Conservation (phyloP, 345 rosid genomes). For the Gossypium herbaceum region DNA sequence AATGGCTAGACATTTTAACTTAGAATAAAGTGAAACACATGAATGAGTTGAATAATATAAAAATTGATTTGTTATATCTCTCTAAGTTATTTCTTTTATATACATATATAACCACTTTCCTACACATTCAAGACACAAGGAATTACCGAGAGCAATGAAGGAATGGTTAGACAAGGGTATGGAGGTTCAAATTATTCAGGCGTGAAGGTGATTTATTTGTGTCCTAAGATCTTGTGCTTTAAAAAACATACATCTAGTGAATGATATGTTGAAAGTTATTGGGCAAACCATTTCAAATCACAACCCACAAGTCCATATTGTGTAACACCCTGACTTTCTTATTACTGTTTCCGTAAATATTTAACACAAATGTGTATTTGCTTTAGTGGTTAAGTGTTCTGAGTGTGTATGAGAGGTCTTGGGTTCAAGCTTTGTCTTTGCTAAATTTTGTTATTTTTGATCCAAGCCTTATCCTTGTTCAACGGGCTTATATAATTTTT, state of each 20-base stretch:
- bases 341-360: no score
- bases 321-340: no score
- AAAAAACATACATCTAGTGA: slow-evolving; percentile 36
- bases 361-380: no score
- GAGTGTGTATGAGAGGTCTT: no score
- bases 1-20: background rate
- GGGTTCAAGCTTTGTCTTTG: no score
- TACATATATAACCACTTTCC: no score
- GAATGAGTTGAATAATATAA: background rate
- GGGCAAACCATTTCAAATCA: slow-evolving; percentile 46
- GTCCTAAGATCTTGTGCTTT: slow-evolving; percentile 35
- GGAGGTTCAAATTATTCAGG: slow-evolving; percentile 45
- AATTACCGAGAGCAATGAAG: slow-evolving; percentile 36
- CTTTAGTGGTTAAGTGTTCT: no score
- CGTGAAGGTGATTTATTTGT: slow-evolving; percentile 56
- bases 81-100: background rate
- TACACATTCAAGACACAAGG: slow-evolving; percentile 19
- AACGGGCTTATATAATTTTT: no score
- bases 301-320: slow-evolving; percentile 36
- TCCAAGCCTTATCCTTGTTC: no score
- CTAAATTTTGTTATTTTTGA: no score
- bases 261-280: slow-evolving; percentile 51
- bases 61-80: background rate
- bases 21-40: background rate
- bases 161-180: slow-evolving; percentile 37